phyloP scores from a whole-genome alignment of 129 eudicot species.

The Flaveria linearis region DNA sequence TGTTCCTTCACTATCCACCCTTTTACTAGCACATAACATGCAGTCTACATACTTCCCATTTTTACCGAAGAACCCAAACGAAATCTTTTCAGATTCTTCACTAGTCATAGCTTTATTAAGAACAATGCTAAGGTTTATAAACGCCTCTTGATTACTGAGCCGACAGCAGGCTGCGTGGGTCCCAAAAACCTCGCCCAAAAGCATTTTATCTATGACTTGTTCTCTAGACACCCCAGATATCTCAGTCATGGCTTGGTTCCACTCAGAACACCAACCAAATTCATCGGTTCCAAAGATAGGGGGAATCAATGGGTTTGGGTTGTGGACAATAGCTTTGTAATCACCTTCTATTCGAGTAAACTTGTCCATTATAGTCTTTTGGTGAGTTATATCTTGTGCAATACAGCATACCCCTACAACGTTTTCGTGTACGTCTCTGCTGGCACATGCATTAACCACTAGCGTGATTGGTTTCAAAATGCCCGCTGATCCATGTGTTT shows the following conservation, averaged over 20 bases:
- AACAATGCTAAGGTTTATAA: slow-evolving; percentile 68
- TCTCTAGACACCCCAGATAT: slow-evolving; percentile 64
- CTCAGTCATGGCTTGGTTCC: slow-evolving; percentile 94
- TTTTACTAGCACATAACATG: slow-evolving; percentile 71
- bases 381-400: slow-evolving; percentile 86
- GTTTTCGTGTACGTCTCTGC: slow-evolving; percentile 60
- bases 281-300: slow-evolving; percentile 98
- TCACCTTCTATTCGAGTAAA: slow-evolving; percentile 95
- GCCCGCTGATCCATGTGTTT: slow-evolving; percentile 53
- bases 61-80: slow-evolving; percentile 69
- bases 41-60: slow-evolving; percentile 73
- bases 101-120: slow-evolving; percentile 81
- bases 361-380: slow-evolving; percentile 87
- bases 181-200: slow-evolving; percentile 92
- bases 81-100: slow-evolving; percentile 61
- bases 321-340: slow-evolving; percentile 82
- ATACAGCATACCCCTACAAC: slow-evolving; percentile 91
- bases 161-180: slow-evolving; percentile 63
- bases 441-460: slow-evolving; percentile 86
- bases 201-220: slow-evolving; percentile 84
- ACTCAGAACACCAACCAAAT: slow-evolving; percentile 95
- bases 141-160: slow-evolving; percentile 74
- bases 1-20: slow-evolving; percentile 66
- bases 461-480: slow-evolving; percentile 69
- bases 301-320: slow-evolving; percentile 87